phyloP scores from a whole-genome alignment of 2,329 filamentous ascomycete genomes.

The Orbilia quercus region DNA sequence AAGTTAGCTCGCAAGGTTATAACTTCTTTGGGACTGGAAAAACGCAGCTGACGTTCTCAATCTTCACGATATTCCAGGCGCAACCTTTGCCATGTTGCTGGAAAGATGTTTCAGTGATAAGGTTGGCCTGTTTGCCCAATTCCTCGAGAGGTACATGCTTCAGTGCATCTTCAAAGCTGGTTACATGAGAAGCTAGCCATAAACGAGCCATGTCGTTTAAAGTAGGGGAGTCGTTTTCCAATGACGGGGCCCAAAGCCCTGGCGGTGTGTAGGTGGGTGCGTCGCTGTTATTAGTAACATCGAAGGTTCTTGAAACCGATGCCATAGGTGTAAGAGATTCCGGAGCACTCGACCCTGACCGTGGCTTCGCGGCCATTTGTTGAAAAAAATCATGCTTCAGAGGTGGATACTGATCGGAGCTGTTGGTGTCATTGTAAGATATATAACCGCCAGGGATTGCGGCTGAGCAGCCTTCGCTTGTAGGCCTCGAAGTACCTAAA shows the following conservation, averaged over 20 bases:
- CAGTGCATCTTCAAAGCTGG: constrained; percentile 33
- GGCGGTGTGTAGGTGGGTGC: not conserved
- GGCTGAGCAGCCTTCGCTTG: too few relatives aligned
- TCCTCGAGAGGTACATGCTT: constrained; percentile 46
- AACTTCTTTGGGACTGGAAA: not conserved
- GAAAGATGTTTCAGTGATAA: constrained; percentile 7
- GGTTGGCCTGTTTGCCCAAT: constrained; percentile 36
- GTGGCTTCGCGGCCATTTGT: too few relatives aligned
- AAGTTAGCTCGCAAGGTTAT: not conserved
- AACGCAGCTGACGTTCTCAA: constrained; percentile 41
- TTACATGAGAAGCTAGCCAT: constrained; percentile 37
- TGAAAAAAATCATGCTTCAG: too few relatives aligned
- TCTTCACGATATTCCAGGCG: constrained; percentile 52
- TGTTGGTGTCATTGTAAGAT: too few relatives aligned
- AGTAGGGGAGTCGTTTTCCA: constrained; percentile 12
- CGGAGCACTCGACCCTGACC: too few relatives aligned
- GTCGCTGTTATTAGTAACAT: not conserved
- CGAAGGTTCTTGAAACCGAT: not conserved
- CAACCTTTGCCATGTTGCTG: not conserved
- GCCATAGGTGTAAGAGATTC: too few relatives aligned
- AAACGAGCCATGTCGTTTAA: constrained; percentile 25
- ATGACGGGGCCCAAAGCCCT: not conserved
- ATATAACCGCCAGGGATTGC: too few relatives aligned
- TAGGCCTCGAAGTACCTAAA: too few relatives aligned
- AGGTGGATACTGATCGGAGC: too few relatives aligned